Evolutionary conservation across 805 yeast genomes (phyloP), one percentile per base, ranked within the genome.

Genomic region (Tetrapisispora pingtungensis): DNA sequence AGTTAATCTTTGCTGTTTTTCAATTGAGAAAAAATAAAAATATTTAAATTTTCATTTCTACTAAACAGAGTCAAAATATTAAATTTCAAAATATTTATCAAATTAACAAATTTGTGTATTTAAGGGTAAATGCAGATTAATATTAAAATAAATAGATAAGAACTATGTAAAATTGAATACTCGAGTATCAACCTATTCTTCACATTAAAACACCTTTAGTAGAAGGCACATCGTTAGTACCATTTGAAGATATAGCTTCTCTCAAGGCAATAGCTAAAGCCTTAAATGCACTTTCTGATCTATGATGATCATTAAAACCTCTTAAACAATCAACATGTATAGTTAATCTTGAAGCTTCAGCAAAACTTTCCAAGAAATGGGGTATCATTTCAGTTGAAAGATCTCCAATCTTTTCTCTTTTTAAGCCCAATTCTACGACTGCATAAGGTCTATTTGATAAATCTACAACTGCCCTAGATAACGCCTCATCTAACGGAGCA

Each of bases 401-500:
- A 57, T 85, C 95, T 43, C 98, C 98, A 54, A 93, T 80, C 62
- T 82, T 88, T 62, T 93, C 98, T 51, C 98, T 75, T 65, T 82
- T 84, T 58, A 93, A 73, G 0, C 96, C 96, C 48, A 93, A 71
- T 33, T 93, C 96, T 33, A 88, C 72, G 15, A 86, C 93, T 0
- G 96, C 94, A 65, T 67, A 89, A 2, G 98, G 97, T 54, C 98
- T 75, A 63, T 88, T 88, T 15, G 96, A 85, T 48, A 93, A 70
- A 58, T 93, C 98, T 10, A 93, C 87, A n/a, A 93, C 98, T 0
- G 97, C 96, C 43, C 98, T 72, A 48, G 94, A 80, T 47, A 93
- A 72, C 0, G 98, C 97, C 68, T 93, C 98, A 63, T 93, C 98
- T 46, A 93, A 71, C 1, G 98, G 98, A 7, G 97, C 97, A 69